phyloP scores from a whole-genome alignment of 1,284 basidiomycete species.

The Xerocomus nothofagi region DNA sequence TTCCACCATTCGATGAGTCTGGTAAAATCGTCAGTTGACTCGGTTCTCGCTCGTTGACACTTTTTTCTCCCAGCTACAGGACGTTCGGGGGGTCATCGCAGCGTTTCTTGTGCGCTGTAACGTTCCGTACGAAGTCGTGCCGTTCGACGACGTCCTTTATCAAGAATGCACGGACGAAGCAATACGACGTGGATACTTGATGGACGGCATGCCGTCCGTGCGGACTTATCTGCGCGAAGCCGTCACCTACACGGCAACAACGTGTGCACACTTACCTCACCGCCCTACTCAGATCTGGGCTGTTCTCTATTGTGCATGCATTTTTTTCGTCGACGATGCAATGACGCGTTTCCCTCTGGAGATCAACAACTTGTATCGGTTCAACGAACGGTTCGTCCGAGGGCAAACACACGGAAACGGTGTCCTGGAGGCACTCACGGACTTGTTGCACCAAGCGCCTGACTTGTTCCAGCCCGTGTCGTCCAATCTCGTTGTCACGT shows the following conservation, averaged over 20 bases:
- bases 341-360: constrained; percentile 7
- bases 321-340: constrained; percentile 30
- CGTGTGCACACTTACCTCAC: constrained; percentile 26
- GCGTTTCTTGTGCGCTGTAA: constrained; percentile 4
- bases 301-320: constrained; percentile 25
- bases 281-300: constrained; percentile 21
- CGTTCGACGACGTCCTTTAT: constrained; percentile 1
- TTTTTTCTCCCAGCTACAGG: not conserved
- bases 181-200: not conserved
- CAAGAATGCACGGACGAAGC: constrained; percentile 4
- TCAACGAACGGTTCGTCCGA: constrained; percentile 25
- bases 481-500: constrained; percentile 28
- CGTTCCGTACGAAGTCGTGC: not conserved
- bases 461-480: constrained; percentile 14
- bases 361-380: constrained; percentile 16
- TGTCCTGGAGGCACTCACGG: constrained; percentile 24
- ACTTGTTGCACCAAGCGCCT: constrained; percentile 15
- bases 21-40: not conserved
- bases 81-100: not conserved
- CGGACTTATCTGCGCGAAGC: constrained; percentile 18
- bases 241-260: constrained; percentile 5
- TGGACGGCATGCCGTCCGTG: constrained; percentile 8
- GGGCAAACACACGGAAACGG: constrained; percentile 17
- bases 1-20: not conserved
- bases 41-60: not conserved